Conservation (phyloP, 164 flowering plant species). For the Stephania yunnanensis region DNA sequence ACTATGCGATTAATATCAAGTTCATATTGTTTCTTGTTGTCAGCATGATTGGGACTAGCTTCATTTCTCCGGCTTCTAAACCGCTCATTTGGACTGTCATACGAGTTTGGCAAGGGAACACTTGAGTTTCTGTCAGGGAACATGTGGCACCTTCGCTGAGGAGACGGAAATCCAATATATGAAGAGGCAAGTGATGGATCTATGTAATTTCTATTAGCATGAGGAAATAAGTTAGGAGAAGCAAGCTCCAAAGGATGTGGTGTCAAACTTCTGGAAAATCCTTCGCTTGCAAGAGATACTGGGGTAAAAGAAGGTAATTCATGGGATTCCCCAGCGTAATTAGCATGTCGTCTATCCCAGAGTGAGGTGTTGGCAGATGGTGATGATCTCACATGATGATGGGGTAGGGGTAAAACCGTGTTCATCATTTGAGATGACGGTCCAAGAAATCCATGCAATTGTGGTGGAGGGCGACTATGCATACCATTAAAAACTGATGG, state of each 20-base stretch:
- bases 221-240: constrained; percentile 56
- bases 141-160: constrained; percentile 58
- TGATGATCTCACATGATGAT: constrained; percentile 83
- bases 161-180: constrained; percentile 50
- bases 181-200: constrained; percentile 47
- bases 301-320: constrained; percentile 61
- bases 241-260: constrained; percentile 64
- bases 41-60: constrained; percentile 38
- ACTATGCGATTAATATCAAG: constrained; percentile 72
- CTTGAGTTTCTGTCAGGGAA: constrained; percentile 69
- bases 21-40: constrained; percentile 73
- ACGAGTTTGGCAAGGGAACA: constrained; percentile 46
- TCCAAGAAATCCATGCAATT: constrained; percentile 37
- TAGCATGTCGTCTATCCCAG: constrained; percentile 60
- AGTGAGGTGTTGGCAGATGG: constrained; percentile 64
- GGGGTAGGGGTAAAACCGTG: constrained; percentile 37
- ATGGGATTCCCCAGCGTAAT: constrained; percentile 55
- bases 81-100: constrained; percentile 65
- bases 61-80: constrained; percentile 50
- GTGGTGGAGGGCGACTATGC: constrained; percentile 36
- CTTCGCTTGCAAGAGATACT: constrained; percentile 67
- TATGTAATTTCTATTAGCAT: constrained; percentile 47
- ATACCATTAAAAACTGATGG: constrained; percentile 59
- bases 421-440: constrained; percentile 48
- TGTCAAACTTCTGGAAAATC: constrained; percentile 43